Evolutionary conservation across 352 stramenopile species (phyloP).

Genomic region (Globisporangium irregulare): DNA sequence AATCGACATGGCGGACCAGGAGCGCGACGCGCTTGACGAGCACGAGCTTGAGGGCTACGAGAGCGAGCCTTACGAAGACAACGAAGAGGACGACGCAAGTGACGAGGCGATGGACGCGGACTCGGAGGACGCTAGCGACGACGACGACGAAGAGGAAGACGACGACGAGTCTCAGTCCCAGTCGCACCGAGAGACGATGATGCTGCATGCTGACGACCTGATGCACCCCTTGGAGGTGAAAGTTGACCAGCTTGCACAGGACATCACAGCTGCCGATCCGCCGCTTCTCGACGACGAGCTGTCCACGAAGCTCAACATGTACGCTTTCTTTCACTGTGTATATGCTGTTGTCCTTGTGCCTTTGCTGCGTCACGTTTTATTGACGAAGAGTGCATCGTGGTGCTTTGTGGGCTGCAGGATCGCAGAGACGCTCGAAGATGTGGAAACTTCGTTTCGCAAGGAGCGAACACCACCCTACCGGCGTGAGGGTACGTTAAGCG

Average conservation of each 20-base stretch:
- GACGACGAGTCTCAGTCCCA: constrained; percentile 15
- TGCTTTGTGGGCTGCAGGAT: constrained; percentile 34
- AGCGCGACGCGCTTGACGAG: not conserved
- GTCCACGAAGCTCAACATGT: constrained; percentile 77
- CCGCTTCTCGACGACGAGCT: constrained; percentile 59
- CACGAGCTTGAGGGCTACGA: not conserved
- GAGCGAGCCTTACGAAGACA: not conserved
- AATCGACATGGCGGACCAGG: not conserved
- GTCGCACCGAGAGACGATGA: constrained; percentile 26
- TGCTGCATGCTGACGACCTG: constrained; percentile 37
- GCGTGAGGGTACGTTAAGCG: constrained; percentile 48
- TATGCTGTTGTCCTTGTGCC: not conserved
- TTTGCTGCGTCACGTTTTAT: not conserved
- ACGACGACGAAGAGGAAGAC: constrained; percentile 12
- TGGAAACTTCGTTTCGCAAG: constrained; percentile 73
- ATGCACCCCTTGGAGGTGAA: constrained; percentile 54
- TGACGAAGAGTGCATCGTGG: constrained; percentile 6
- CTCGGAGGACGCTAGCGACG: not conserved
- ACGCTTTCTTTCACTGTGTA: constrained; percentile 14
- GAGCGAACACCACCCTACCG: constrained; percentile 67
- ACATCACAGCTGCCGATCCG: constrained; percentile 46
- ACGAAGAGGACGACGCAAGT: not conserved
- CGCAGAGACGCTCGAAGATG: constrained; percentile 73
- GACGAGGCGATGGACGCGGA: not conserved
- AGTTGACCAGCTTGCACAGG: constrained; percentile 64